A percentile compares a stretch with the other conserved stretches of the same genome.
These are phyloP conservation scores for Cryoendolithus antarcticus DNA, from an alignment of 2,329 filamentous ascomycete genomes.

Conservation along the genomic window DNA sequence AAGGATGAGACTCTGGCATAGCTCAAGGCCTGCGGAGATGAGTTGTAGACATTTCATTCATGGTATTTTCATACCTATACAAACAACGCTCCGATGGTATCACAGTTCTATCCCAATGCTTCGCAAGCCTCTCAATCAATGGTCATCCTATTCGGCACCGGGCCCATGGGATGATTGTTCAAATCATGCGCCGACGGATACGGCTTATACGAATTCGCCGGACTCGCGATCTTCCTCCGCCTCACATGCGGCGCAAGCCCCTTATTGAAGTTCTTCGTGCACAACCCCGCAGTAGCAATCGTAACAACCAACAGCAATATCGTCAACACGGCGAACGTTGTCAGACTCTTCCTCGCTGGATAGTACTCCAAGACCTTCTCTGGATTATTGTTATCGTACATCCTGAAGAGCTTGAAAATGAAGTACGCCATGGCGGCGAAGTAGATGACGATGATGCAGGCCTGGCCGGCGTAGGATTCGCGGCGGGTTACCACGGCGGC, in stretches of 20 bases:
- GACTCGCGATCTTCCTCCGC: conserved; percentile 33
- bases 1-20: too few relatives aligned
- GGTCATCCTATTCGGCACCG: conserved; percentile 29
- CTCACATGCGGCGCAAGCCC: conserved; percentile 80
- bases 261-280: conserved; percentile 79
- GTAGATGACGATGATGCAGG: conserved; percentile 66
- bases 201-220: not conserved
- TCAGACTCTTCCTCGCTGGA: conserved; percentile 73
- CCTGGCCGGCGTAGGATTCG: conserved; percentile 71
- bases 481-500: conserved; percentile 76
- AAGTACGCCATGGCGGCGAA: conserved; percentile 87
- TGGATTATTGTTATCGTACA: conserved; percentile 53
- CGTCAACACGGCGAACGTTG: conserved; percentile 87
- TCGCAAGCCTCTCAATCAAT: conserved; percentile 28
- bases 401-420: conserved; percentile 93
- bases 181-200: conserved; percentile 11
- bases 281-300: conserved; percentile 74
- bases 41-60: too few relatives aligned
- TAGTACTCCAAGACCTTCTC: conserved; percentile 45
- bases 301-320: conserved; percentile 80
- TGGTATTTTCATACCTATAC: too few relatives aligned
- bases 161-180: conserved; percentile 19
- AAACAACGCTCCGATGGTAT: too few relatives aligned
- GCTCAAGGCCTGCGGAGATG: too few relatives aligned
- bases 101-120: too few relatives aligned